Evolutionary conservation across 2,329 filamentous ascomycete species (phyloP).

Genomic region (Ophiostoma tasmaniense): DNA sequence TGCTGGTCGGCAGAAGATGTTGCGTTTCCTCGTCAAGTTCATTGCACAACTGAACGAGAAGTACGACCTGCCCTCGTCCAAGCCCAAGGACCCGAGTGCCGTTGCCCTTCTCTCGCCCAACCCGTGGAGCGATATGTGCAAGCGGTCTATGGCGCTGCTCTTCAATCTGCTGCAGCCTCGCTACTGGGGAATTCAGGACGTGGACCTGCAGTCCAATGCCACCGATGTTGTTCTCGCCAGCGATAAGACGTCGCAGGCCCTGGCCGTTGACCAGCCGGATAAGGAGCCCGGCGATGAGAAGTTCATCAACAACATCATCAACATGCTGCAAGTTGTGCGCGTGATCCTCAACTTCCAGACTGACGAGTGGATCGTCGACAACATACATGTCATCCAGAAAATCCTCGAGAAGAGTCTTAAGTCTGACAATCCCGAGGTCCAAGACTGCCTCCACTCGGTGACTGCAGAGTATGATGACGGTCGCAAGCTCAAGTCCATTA

Average conservation of each 20-base stretch:
- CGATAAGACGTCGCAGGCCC: constrained; percentile 60
- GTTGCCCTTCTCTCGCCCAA: constrained; percentile 41
- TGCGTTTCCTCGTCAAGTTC: constrained; percentile 93
- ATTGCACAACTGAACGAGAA: constrained; percentile 84
- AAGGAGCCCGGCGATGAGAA: constrained; percentile 66
- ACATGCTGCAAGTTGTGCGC: constrained; percentile 84
- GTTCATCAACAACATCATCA: constrained; percentile 80
- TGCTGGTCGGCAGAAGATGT: constrained; percentile 64
- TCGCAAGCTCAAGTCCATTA: constrained; percentile 62
- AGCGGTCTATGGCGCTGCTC: constrained; percentile 73
- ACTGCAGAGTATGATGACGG: constrained; percentile 62
- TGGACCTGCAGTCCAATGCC: constrained; percentile 84
- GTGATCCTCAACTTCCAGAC: constrained; percentile 81
- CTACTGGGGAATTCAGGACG: constrained; percentile 85
- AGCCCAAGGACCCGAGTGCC: constrained; percentile 46
- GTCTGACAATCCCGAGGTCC: constrained; percentile 83
- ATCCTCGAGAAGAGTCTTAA: constrained; percentile 82
- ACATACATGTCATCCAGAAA: constrained; percentile 71
- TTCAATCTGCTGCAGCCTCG: constrained; percentile 76
- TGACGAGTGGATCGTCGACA: constrained; percentile 81
- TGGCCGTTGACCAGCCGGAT: constrained; percentile 51
- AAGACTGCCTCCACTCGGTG: constrained; percentile 76
- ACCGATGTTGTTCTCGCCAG: constrained; percentile 77
- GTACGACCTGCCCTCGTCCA: constrained; percentile 65
- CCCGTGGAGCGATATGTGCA: constrained; percentile 67